Evolutionary conservation across 805 yeast genomes (phyloP), one percentile per base, ranked within the genome.

Genomic region (Hanseniaspora jakobsenii): DNA sequence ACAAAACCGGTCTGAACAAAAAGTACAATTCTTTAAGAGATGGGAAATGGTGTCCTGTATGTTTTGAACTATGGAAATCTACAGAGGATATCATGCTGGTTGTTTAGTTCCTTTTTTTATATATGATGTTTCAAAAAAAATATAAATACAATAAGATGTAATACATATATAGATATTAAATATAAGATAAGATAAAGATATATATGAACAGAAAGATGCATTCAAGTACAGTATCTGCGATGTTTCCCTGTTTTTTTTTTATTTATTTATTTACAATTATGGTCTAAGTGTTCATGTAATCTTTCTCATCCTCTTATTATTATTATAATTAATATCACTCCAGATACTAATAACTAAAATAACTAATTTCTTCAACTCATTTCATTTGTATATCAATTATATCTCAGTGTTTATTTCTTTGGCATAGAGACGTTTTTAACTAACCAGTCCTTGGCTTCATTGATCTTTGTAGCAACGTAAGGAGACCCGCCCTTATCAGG

Each of bases 401-500:
- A 14, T 4, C 12, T 10, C 6, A 21, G 9, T 2, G n/a, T n/a
- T 23, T 34, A 40, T 6, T 40, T 40, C 28, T 40, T 46, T 13
- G 46, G 46, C 24, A 46, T 26, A 24, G 39, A 28, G 12, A 30
- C 64, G 37, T 56, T 58, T 48, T 60, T 60, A 40, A 58, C 59
- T 35, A 61, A 47, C 36, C 57, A 60, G 43, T 79, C 85, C 57
- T 81, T 80, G 22, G 96, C 95, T 64, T 87, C 95, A 60, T 87
- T 87, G 49, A 87, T 80, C 66, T 87, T 87, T 48, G 87, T 78
- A 37, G 96, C 95, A 61, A 87, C 60, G 55, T 73, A 85, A 22
- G 93, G 82, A 9, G 93, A 80, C 2, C 96, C 96, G 27, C 95
- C 95, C 58, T 78, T 81, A 66, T 87, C 96, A 9, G 96, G 96